phyloP scores from a whole-genome alignment of 805 yeast genomes.

The Suhomyces emberorum region DNA sequence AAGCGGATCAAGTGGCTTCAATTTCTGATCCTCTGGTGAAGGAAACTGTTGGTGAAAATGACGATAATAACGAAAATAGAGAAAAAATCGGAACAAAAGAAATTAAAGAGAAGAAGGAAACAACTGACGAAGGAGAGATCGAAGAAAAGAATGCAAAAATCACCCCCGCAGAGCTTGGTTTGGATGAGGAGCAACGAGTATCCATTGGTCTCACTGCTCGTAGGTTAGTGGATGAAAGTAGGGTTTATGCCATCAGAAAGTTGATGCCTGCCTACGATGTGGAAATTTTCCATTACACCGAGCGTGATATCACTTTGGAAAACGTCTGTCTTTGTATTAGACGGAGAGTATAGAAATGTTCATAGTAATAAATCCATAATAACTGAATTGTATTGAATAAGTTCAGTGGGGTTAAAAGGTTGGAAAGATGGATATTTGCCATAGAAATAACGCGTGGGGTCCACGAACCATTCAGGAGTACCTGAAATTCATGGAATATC shows the following conservation, averaged over 20 bases:
- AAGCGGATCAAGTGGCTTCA: no score
- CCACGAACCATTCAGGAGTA: no score
- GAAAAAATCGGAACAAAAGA: no score
- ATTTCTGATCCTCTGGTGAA: no score
- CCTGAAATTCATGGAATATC: no score
- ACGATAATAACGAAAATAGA: no score
- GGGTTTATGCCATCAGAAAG: conserved; percentile 47
- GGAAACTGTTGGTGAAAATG: conserved; percentile 23
- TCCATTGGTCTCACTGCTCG: conserved; percentile 65
- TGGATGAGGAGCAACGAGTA: conserved; percentile 48
- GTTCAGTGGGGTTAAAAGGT: no score
- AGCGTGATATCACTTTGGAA: conserved; percentile 59
- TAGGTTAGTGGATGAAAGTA: conserved; percentile 69
- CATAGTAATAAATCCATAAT: no score
- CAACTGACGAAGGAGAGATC: conserved; percentile 6
- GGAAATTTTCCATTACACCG: conserved; percentile 58
- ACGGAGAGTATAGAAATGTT: no score
- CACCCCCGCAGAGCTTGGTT: conserved; percentile 43
- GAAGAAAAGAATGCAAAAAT: not conserved
- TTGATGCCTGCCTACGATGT: conserved; percentile 38
- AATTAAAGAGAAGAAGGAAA: conserved; percentile 32
- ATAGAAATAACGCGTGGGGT: no score
- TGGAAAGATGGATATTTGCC: no score
- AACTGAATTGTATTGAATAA: no score
- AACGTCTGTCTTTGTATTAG: conserved; percentile 50